A percentile compares a stretch with the other conserved stretches of the same genome.
Evolutionary conservation across 768 basidiomycete genomes (phyloP).

Genomic region (Hygrophoropsis aurantiaca): DNA sequence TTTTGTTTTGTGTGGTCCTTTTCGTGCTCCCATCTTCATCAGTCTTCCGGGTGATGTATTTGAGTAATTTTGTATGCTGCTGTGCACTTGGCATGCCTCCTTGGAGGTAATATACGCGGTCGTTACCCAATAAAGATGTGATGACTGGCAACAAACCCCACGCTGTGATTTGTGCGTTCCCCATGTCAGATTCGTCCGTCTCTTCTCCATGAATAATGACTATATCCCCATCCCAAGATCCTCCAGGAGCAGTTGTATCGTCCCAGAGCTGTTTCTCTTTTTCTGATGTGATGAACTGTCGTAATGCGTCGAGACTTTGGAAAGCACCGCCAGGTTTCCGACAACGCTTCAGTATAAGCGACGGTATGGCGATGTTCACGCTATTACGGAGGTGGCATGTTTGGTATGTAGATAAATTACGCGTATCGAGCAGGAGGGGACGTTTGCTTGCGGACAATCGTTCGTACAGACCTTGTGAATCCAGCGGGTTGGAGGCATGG

Average conservation of each 20-base stretch:
- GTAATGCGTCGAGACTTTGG: conserved; percentile 64
- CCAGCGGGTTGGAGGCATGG: conserved; percentile 37
- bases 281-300: conserved; percentile 82
- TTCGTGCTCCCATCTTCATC: conserved; percentile 5
- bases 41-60: conserved; percentile 40
- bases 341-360: conserved; percentile 85
- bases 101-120: conserved; percentile 64
- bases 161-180: conserved; percentile 53
- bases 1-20: conserved; percentile 27
- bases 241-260: conserved; percentile 43
- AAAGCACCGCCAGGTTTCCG: conserved; percentile 70
- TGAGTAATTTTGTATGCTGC: conserved; percentile 54
- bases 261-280: conserved; percentile 75
- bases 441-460: conserved; percentile 49
- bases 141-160: conserved; percentile 74
- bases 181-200: conserved; percentile 66
- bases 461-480: conserved; percentile 45
- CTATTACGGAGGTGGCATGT: conserved; percentile 64
- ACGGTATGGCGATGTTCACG: conserved; percentile 86
- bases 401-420: conserved; percentile 65
- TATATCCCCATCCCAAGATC: conserved; percentile 66
- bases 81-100: conserved; percentile 70
- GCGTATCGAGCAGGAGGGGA: conserved; percentile 82
- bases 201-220: conserved; percentile 78
- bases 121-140: conserved; percentile 52